These are phyloP conservation scores for Dendrobium catenatum DNA, from an alignment of 106 monocot genomes.

Conservation along the genomic window DNA sequence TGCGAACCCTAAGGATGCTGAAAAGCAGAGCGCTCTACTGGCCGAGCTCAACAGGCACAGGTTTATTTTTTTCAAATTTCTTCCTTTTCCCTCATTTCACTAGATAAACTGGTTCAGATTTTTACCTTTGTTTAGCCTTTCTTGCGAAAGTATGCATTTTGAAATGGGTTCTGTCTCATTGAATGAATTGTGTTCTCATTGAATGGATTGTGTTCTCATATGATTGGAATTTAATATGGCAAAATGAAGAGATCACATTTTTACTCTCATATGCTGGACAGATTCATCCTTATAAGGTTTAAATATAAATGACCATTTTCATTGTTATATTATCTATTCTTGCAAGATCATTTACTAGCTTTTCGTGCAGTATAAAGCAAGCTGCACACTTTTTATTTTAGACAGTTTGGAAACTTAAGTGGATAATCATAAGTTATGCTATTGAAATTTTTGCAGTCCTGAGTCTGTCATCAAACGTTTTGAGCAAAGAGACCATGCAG, in stretches of 20 bases:
- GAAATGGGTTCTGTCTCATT: not conserved
- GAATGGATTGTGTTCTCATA: not conserved
- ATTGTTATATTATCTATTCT: not conserved
- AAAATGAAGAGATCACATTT: not conserved
- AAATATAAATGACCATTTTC: not conserved
- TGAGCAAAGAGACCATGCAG: slow-evolving; percentile 73
- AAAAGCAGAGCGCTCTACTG: slow-evolving; percentile 69
- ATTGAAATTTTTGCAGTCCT: slow-evolving; percentile 49
- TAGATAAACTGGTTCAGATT: not conserved
- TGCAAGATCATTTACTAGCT: not conserved
- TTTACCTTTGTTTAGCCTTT: not conserved
- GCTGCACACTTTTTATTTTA: not conserved
- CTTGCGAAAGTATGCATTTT: not conserved
- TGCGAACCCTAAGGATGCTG: slow-evolving; percentile 65
- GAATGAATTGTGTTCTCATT: not conserved
- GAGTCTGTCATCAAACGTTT: slow-evolving; percentile 78
- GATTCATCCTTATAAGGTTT: not conserved
- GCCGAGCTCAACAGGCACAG: slow-evolving; percentile 88
- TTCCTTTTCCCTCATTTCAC: not conserved
- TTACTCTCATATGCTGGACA: not conserved
- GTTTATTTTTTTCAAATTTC: slow-evolving; percentile 20
- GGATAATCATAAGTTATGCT: not conserved
- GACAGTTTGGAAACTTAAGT: not conserved
- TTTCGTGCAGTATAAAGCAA: not conserved
- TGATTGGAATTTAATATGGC: not conserved